Evolutionary conservation across 345 rosid genomes (phyloP).

Genomic region (Crucihimalaya himalaica): DNA sequence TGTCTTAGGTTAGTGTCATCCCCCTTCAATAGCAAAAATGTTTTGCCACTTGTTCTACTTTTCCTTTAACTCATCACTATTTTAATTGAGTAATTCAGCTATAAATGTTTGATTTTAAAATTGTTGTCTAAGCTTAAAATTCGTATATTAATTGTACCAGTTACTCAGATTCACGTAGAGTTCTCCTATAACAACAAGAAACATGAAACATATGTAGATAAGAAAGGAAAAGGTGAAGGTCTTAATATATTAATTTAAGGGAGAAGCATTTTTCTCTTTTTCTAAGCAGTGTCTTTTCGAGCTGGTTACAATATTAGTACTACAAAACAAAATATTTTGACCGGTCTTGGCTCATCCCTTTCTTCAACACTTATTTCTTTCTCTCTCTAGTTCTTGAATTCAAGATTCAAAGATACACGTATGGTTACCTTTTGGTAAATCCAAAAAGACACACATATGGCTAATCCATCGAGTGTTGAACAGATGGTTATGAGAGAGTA

Average conservation of each 20-base stretch:
- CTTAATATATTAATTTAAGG: not conserved
- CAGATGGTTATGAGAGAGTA: conserved; percentile 51
- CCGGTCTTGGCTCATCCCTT: conserved; percentile 26
- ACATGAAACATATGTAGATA: not conserved
- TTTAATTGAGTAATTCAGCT: too few relatives aligned
- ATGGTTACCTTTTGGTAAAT: conserved; percentile 8
- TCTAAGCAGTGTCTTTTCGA: conserved; percentile 23
- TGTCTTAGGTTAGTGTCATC: too few relatives aligned
- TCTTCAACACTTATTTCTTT: not conserved
- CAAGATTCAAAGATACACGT: not conserved
- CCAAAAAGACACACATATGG: conserved; percentile 26
- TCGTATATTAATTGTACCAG: not conserved
- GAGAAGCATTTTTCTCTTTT: not conserved
- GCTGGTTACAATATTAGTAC: conserved; percentile 26
- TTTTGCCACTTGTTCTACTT: too few relatives aligned
- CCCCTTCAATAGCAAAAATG: too few relatives aligned
- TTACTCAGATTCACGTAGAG: not conserved
- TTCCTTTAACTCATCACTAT: too few relatives aligned
- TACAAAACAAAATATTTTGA: conserved; percentile 23
- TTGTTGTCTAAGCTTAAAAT: not conserved
- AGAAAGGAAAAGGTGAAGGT: not conserved
- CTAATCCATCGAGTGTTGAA: conserved; percentile 45
- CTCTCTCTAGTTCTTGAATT: conserved; percentile 19
- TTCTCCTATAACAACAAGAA: not conserved
- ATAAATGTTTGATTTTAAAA: too few relatives aligned